A percentile compares a stretch with the other conserved stretches of the same genome.
phyloP scores from a whole-genome alignment of 257 asterid species.

The Buddleja alternifolia region DNA sequence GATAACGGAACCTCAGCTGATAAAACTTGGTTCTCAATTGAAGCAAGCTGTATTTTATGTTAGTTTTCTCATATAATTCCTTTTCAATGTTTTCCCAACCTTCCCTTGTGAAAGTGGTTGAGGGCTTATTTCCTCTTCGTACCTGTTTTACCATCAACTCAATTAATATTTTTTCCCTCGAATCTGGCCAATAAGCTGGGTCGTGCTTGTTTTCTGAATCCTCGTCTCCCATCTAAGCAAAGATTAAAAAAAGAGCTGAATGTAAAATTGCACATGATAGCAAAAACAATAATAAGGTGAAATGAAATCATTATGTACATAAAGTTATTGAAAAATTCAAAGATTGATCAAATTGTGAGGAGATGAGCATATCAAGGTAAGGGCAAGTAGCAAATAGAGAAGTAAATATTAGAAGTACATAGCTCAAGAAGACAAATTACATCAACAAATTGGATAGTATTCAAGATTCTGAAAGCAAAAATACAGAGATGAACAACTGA shows the following conservation, averaged over 20 bases:
- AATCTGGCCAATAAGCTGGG: not conserved
- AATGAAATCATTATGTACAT: not conserved
- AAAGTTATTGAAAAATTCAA: not conserved
- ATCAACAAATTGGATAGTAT: too few species aligned
- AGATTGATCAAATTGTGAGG: not conserved
- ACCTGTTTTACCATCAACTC: constrained; percentile 24
- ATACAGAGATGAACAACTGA: too few species aligned
- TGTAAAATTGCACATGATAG: not conserved
- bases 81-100: not conserved
- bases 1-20: constrained; percentile 7
- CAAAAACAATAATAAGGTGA: not conserved
- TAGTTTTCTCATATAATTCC: not conserved
- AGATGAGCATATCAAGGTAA: not conserved
- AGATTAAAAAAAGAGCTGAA: not conserved
- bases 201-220: not conserved
- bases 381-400: not conserved
- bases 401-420: not conserved
- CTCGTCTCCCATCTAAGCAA: not conserved
- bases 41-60: not conserved
- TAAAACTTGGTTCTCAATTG: constrained; percentile 14
- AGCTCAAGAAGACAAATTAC: not conserved
- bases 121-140: not conserved
- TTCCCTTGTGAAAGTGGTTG: not conserved
- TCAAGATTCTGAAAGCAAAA: too few species aligned
- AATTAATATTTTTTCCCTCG: not conserved